A percentile compares a stretch with the other conserved stretches of the same genome.
Evolutionary conservation across 371 early-diverging fungal genomes (phyloP).

Genomic region (Phascolomyces articulosus): DNA sequence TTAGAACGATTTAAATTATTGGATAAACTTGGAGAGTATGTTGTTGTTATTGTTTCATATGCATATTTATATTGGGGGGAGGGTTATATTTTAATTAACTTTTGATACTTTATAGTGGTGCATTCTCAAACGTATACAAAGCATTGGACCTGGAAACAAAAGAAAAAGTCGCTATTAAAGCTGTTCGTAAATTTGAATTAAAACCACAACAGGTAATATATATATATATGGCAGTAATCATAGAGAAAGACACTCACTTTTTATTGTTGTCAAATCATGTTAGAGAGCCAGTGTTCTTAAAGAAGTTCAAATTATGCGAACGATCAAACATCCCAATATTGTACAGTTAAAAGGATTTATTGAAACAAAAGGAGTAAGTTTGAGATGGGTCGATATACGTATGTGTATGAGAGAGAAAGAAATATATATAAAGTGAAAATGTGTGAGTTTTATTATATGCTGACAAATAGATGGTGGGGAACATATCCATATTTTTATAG

Average conservation of each 20-base stretch:
- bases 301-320: conserved; percentile 87
- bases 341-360: conserved; percentile 69
- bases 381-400: too few relatives aligned
- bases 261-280: background rate
- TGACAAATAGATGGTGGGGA: background rate
- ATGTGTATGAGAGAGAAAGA: background rate
- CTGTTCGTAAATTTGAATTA: conserved; percentile 60
- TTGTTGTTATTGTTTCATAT: background rate
- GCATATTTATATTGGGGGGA: background rate
- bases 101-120: too few relatives aligned
- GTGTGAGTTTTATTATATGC: background rate
- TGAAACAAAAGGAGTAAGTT: conserved; percentile 64
- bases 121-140: conserved; percentile 78
- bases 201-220: conserved; percentile 24
- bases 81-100: too few relatives aligned
- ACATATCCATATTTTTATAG: too few relatives aligned
- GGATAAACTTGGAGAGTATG: conserved; percentile 63
- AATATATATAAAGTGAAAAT: background rate
- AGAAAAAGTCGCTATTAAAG: conserved; percentile 75
- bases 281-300: conserved; percentile 81
- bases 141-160: conserved; percentile 58
- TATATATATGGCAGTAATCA: background rate
- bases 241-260: background rate
- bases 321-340: conserved; percentile 80
- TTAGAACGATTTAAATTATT: conserved; percentile 53